A percentile compares a stretch with the other conserved stretches of the same genome.
Conservation (phyloP, 2,329 filamentous ascomycete genomes). For the Talaromyces marneffei region DNA sequence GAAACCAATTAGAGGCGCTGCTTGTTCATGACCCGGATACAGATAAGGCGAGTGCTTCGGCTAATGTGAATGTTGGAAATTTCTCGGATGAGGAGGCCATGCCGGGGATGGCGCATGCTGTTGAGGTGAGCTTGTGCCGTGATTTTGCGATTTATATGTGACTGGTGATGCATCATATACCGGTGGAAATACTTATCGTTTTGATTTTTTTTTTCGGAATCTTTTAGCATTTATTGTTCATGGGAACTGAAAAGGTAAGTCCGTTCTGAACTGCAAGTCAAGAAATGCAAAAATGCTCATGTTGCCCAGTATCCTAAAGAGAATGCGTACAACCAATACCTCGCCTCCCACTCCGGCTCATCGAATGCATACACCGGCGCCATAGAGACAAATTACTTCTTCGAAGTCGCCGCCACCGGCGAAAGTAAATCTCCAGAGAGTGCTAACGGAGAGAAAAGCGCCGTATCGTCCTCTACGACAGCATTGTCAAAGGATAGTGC, state of each 20-base stretch:
- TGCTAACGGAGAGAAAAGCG: slow-evolving; percentile 21
- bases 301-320: slow-evolving; percentile 69
- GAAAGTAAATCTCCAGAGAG: slow-evolving; percentile 33
- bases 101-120: slow-evolving; percentile 91
- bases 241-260: slow-evolving; percentile 87
- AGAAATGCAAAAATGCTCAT: background rate
- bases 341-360: slow-evolving; percentile 80
- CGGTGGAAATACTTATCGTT: background rate
- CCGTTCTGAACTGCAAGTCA: background rate
- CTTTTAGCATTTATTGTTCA: slow-evolving; percentile 73
- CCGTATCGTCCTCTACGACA: slow-evolving; percentile 17
- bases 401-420: slow-evolving; percentile 81
- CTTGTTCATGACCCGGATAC: slow-evolving; percentile 91
- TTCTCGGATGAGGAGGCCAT: slow-evolving; percentile 89
- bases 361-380: slow-evolving; percentile 93
- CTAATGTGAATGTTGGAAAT: slow-evolving; percentile 93
- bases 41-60: slow-evolving; percentile 91
- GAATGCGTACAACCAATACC: slow-evolving; percentile 92
- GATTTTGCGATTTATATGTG: background rate
- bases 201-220: background rate
- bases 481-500: slow-evolving; percentile 14
- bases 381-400: slow-evolving; percentile 96
- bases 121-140: slow-evolving; percentile 50
- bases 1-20: slow-evolving; percentile 83
- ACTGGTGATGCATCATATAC: background rate